A percentile compares a stretch with the other conserved stretches of the same genome.
phyloP scores from a whole-genome alignment of 2,329 filamentous ascomycete species.

The Trichoderma brevicompactum region DNA sequence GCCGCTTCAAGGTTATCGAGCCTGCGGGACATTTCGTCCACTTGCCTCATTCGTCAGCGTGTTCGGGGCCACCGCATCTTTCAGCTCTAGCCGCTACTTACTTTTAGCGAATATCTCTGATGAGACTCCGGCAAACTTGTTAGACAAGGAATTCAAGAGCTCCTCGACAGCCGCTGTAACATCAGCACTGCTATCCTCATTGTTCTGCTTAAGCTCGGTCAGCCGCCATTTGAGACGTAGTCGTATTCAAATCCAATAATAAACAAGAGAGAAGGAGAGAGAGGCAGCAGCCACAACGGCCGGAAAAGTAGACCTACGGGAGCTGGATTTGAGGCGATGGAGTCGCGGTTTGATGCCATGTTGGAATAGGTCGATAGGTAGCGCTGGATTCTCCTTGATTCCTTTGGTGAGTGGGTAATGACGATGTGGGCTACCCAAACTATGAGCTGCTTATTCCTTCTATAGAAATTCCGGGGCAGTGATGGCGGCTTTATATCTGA shows the following conservation, averaged over 20 bases:
- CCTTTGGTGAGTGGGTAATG: neutral
- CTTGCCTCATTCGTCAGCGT: slow-evolving; percentile 50
- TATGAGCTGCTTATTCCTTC: neutral
- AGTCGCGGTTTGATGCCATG: slow-evolving; percentile 30
- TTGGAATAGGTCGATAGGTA: neutral
- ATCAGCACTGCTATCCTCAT: slow-evolving; percentile 49
- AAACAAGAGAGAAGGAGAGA: too few species aligned
- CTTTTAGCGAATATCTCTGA: slow-evolving; percentile 88
- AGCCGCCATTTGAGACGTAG: neutral
- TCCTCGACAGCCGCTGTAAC: slow-evolving; percentile 83
- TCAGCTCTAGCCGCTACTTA: slow-evolving; percentile 49
- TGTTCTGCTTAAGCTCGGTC: slow-evolving; percentile 4
- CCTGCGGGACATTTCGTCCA: slow-evolving; percentile 91
- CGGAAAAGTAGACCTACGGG: slow-evolving; percentile 17
- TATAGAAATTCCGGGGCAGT: neutral
- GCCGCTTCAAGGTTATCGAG: slow-evolving; percentile 82
- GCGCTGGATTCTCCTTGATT: neutral
- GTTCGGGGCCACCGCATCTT: neutral
- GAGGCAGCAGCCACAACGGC: too few species aligned
- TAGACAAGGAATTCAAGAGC: slow-evolving; percentile 79
- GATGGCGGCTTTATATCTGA: neutral
- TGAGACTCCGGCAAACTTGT: slow-evolving; percentile 83
- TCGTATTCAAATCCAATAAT: too few species aligned
- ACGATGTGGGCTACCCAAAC: neutral
- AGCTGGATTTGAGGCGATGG: slow-evolving; percentile 26